A percentile compares a stretch with the other conserved stretches of the same genome.
Conservation (phyloP, 1,284 basidiomycete species). For the Tilletia caries region DNA sequence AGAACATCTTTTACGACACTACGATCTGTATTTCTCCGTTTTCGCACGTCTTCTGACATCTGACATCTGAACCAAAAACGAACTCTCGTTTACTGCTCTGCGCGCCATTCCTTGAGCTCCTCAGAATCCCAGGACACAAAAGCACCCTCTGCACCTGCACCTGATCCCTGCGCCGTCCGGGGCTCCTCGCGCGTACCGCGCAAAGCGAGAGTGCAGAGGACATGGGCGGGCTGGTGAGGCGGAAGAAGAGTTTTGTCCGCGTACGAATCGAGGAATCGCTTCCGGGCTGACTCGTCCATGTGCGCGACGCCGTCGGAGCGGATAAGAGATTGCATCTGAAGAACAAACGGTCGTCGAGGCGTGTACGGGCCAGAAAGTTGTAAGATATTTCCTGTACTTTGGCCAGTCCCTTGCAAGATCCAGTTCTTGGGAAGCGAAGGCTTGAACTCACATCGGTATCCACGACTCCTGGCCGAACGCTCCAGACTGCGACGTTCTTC, state of each 20-base stretch:
- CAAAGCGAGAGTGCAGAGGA: constrained; percentile 62
- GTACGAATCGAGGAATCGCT: constrained; percentile 65
- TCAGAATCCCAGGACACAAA: constrained; percentile 64
- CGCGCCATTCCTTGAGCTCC: background rate
- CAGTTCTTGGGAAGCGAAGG: background rate
- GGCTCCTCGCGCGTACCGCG: constrained; percentile 58
- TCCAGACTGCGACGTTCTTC: constrained; percentile 67
- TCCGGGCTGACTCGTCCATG: constrained; percentile 62
- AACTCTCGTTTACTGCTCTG: background rate
- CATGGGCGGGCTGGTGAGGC: constrained; percentile 63
- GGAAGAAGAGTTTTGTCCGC: constrained; percentile 63
- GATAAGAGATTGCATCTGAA: constrained; percentile 55
- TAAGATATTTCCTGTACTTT: too few species aligned
- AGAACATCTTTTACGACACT: too few species aligned
- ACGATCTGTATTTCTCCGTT: too few species aligned
- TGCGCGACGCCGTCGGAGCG: constrained; percentile 45
- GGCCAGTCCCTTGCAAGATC: too few species aligned
- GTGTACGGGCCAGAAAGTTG: too few species aligned
- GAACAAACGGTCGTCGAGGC: background rate
- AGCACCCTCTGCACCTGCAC: constrained; percentile 58
- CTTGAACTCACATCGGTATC: constrained; percentile 56
- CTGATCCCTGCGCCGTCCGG: constrained; percentile 26
- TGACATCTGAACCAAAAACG: too few species aligned
- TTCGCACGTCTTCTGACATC: too few species aligned
- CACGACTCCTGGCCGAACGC: constrained; percentile 79